Base-by-base conservation (phyloP, 306 rosid species). In the Senna siamea region DNA sequence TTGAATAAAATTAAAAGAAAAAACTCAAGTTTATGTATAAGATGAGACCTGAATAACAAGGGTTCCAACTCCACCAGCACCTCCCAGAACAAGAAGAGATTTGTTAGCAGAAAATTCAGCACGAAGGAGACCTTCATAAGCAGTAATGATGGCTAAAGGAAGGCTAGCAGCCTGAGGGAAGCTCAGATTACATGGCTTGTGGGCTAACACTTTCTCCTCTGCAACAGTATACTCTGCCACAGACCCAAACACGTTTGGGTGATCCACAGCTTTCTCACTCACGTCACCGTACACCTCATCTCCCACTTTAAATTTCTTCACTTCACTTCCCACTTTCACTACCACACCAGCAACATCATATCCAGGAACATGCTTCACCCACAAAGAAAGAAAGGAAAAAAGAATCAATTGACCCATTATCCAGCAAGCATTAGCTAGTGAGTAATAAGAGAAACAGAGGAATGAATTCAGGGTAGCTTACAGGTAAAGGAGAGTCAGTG, bases 41-140 rank as follows among this genome's bases (percentile, higher is more conserved):
- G 40, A 5, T 37, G 51, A 4, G 5, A 91, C 92, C 89, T 88
- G 92, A 66, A 88, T 78, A 63, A 70, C 40, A 5, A 35, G 79
- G 41, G 92, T 65, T 73, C 96, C 96, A 35, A 88, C 89, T 51
- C 92, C 93, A 4, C 93, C 93, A 14, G 89, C 90, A 48, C 93
- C 96, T 4, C 92, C 92, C 15, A 90, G 75, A 77, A 90, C 87
- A 65, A 86, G 87, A 44, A 90, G 14, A 9, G 92, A 88, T 73
- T 90, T 72, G 5, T 79, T 85, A 23, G 85, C 70, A 46, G 87
- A 83, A 23, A 88, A 69, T 6, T 40, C 70, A 23, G 58, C 40
- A 17, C 78, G 22, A 40, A 83, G 84, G 26, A 90, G 90, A 22
- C 86, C 94, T 76, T 82, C 83, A 73, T 87, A 80, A 75, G 93